A percentile compares a stretch with the other conserved stretches of the same genome.
Evolutionary conservation across 768 basidiomycete species (phyloP).

Genomic region (Mycena olivaceomarginata): DNA sequence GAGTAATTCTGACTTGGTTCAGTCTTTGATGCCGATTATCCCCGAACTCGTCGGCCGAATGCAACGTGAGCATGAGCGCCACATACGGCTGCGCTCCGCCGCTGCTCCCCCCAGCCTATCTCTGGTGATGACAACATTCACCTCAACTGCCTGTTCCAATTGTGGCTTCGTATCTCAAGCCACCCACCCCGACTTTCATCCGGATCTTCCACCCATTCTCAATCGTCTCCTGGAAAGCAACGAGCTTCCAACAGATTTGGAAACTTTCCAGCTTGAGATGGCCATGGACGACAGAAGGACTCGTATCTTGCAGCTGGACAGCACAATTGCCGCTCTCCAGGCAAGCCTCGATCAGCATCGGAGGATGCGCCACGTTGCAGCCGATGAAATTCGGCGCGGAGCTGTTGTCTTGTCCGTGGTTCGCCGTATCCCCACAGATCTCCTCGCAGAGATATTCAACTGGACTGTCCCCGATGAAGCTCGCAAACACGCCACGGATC

Average conservation of each 20-base stretch:
- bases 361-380: background rate
- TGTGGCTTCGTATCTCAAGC: background rate
- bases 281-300: background rate
- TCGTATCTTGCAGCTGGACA: constrained; percentile 5
- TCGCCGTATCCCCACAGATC: constrained; percentile 17
- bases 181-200: no score
- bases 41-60: no score
- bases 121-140: background rate
- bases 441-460: constrained; percentile 16
- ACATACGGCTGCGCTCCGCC: no score
- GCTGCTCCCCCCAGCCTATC: no score
- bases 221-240: constrained; percentile 3
- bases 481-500: constrained; percentile 3
- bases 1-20: no score
- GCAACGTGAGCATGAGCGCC: no score
- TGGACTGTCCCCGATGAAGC: constrained; percentile 23
- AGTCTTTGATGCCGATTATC: no score
- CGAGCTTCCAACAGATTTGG: constrained; percentile 6
- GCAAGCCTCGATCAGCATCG: constrained; percentile 9
- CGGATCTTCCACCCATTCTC: background rate
- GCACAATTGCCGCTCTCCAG: constrained; percentile 13
- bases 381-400: background rate
- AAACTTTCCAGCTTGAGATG: background rate
- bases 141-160: background rate
- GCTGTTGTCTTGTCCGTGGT: constrained; percentile 1